Conservation (phyloP, 139 green algal genomes). For the Micractinium conductrix region DNA sequence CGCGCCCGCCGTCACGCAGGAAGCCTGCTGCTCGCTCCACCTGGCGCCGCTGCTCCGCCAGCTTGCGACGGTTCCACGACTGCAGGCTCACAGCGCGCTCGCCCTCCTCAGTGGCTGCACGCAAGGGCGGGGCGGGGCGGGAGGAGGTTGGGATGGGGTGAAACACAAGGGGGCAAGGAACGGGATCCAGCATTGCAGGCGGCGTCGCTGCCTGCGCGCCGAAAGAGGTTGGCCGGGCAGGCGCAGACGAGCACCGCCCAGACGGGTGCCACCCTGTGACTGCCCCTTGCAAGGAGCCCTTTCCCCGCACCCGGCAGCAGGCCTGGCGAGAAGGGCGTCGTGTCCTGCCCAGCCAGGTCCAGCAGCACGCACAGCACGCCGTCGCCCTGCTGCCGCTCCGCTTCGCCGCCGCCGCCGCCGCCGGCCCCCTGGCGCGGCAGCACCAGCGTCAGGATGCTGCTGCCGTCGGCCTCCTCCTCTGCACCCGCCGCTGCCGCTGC, state of each 20-base stretch:
- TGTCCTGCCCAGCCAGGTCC: constrained; percentile 55
- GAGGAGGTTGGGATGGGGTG: not conserved
- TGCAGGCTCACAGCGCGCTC: constrained; percentile 11
- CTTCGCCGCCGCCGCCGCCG: not conserved
- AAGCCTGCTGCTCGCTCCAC: not conserved
- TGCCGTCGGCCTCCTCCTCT: not conserved
- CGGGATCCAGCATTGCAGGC: not conserved
- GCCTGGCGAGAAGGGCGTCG: constrained; percentile 26
- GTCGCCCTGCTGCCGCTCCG: too few relatives aligned
- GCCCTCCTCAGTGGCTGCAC: constrained; percentile 11
- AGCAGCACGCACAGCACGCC: constrained; percentile 20
- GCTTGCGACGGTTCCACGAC: constrained; percentile 12
- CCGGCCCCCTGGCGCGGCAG: not conserved
- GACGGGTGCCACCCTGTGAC: too few relatives aligned
- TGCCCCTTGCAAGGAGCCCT: too few relatives aligned
- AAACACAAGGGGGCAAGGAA: too few relatives aligned
- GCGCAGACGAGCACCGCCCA: not conserved
- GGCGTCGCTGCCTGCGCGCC: not conserved
- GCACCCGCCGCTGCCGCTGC: not conserved
- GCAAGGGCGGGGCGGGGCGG: not conserved
- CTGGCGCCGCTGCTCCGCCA: constrained; percentile 15
- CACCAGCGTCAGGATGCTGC: constrained; percentile 32
- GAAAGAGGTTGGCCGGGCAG: not conserved
- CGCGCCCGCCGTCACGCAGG: not conserved
- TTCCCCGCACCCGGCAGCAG: constrained; percentile 56